Evolutionary conservation across 805 yeast species (phyloP), one percentile per base, ranked within the genome.

Genomic region (Ogataea nonfermentans): DNA sequence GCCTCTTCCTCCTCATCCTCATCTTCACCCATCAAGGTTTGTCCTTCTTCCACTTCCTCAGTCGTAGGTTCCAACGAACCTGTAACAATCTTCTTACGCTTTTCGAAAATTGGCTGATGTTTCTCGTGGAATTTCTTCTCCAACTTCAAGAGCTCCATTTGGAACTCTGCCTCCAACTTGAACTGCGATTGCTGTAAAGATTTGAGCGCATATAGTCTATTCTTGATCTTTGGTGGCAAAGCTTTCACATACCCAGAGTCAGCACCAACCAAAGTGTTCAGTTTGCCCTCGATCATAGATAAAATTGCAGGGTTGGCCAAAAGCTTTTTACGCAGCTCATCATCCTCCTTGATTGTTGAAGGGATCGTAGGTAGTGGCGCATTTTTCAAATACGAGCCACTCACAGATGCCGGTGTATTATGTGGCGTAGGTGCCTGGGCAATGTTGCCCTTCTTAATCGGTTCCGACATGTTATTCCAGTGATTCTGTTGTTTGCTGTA

Each of bases 371-470:
- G 80, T 15, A 77, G 78, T 51, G 78, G 73, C 35, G 72, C 73
- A 40, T 73, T 69, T 59, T 75, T 79, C 62, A 88, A 68, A 58
- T 80, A 85, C 15, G 90, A 81, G 46, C 79, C 80, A 29, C 87
- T 73, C 25, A 83, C 85, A 24, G 91, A 80, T 3, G 98, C 86
- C 11, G 99, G 99, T 1, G 99, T 93, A 73, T 93, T 93, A 61
- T 93, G 99, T 4, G 99, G 99, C 1, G 99, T 93, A 31, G 99
- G 99, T 6, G 99, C 98, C 56, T 81, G 79, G 48, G 91, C 84
- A 50, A 86, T 78, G 60, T 86, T 87, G 59, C 83, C 84, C 61
- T 73, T 76, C 70, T 82, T 84, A 65, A 89, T 89, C 28, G 96
- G 96, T 66, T 83, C 91, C 34, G 91, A 78, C 96, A 89, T 88